Conservation (phyloP, 1,284 basidiomycete species). For the Tausonia pullulans region DNA sequence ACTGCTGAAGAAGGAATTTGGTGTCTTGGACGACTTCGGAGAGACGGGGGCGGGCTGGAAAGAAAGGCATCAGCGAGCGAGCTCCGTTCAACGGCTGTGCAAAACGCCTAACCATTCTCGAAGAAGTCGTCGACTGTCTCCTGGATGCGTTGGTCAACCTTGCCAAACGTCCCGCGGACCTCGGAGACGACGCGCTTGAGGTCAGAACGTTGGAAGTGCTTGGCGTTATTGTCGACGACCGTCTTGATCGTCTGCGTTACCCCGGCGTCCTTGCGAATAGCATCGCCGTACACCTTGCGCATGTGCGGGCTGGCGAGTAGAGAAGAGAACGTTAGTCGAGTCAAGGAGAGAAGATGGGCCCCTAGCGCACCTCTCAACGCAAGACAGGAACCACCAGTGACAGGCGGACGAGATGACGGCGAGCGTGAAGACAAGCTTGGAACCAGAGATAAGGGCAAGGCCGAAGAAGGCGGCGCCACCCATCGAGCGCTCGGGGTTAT, state of each 20-base stretch:
- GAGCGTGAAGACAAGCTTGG: conserved; percentile 71
- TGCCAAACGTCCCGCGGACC: conserved; percentile 85
- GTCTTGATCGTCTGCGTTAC: conserved; percentile 92
- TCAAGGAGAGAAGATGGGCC: background rate
- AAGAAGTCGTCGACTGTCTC: conserved; percentile 87
- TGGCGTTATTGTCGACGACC: conserved; percentile 69
- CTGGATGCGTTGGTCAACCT: conserved; percentile 84
- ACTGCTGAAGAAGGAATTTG: conserved; percentile 79
- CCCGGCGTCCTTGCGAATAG: conserved; percentile 85
- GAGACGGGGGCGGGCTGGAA: conserved; percentile 47
- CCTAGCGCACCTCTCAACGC: conserved; percentile 65
- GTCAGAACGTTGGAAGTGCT: conserved; percentile 56
- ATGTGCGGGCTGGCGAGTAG: conserved; percentile 72
- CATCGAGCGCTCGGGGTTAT: conserved; percentile 88
- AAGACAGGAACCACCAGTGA: conserved; percentile 84
- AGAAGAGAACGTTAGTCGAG: conserved; percentile 4
- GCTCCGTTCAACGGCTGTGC: background rate
- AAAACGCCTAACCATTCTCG: conserved; percentile 55
- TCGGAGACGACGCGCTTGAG: conserved; percentile 71
- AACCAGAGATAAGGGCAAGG: conserved; percentile 77
- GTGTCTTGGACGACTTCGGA: conserved; percentile 84
- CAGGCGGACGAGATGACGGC: conserved; percentile 72
- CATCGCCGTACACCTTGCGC: conserved; percentile 86
- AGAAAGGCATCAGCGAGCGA: conserved; percentile 37
- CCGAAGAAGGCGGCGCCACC: conserved; percentile 93